phyloP scores from a whole-genome alignment of 306 rosid genomes.

The Fragaria iinumae region DNA sequence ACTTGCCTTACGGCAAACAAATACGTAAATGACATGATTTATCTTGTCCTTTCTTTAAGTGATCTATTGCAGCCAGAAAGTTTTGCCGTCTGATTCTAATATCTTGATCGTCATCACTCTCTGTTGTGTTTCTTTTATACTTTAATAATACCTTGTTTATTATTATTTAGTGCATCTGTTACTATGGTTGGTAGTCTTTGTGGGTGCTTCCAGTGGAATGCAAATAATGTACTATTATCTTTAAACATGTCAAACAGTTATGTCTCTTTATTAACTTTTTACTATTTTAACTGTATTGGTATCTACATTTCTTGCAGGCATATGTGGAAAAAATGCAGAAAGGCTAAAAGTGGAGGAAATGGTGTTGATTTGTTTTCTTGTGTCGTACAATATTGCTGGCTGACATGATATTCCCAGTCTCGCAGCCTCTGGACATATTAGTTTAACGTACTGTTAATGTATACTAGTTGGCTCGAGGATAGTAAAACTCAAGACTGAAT shows the following conservation, averaged over 20 bases:
- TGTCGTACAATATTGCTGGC: conserved; percentile 17
- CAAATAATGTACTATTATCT: not conserved
- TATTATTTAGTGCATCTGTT: not conserved
- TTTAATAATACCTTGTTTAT: not conserved
- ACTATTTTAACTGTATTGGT: not conserved
- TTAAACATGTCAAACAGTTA: not conserved
- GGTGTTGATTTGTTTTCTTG: conserved; percentile 18
- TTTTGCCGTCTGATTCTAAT: not conserved
- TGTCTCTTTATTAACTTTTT: not conserved
- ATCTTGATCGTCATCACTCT: not conserved
- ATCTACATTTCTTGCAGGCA: conserved; percentile 52
- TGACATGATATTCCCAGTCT: conserved; percentile 12
- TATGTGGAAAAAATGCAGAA: conserved; percentile 74
- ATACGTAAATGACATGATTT: not conserved
- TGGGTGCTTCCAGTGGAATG: not conserved
- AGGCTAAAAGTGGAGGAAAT: conserved; percentile 38
- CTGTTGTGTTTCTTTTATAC: not conserved
- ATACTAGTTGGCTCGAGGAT: conserved; percentile 32
- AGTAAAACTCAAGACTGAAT: conserved; percentile 18
- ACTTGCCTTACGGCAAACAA: not conserved
- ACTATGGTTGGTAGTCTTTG: not conserved
- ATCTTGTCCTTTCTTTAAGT: not conserved
- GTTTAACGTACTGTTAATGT: conserved; percentile 3
- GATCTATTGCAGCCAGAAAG: not conserved
- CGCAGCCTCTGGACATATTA: conserved; percentile 12